phyloP scores from a whole-genome alignment of 352 stramenopile species.

The Globisporangium radiosum region DNA sequence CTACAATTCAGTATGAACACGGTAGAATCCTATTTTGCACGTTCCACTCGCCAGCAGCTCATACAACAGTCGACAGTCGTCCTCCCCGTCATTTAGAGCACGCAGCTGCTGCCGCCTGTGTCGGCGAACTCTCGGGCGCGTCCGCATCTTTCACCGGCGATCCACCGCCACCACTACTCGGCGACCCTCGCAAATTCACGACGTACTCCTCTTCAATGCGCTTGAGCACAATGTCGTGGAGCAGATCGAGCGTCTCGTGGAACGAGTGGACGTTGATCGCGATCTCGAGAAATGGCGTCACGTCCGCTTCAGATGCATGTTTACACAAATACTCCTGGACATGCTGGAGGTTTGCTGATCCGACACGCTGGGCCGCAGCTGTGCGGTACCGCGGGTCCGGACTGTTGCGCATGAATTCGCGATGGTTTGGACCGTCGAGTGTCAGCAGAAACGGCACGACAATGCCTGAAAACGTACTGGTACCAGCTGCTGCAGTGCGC shows the following conservation, averaged over 20 bases:
- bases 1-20: too few relatives aligned
- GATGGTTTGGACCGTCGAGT: slow-evolving; percentile 57
- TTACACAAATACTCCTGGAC: slow-evolving; percentile 70
- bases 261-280: slow-evolving; percentile 83
- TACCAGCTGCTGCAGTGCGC: slow-evolving; percentile 11
- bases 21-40: too few relatives aligned
- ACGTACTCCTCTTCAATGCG: slow-evolving; percentile 79
- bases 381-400: slow-evolving; percentile 76
- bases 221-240: slow-evolving; percentile 83
- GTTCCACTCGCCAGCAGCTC: too few relatives aligned
- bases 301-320: slow-evolving; percentile 33
- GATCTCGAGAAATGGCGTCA: slow-evolving; percentile 71
- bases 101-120: too few relatives aligned
- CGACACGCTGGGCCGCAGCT: slow-evolving; percentile 29
- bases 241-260: slow-evolving; percentile 74
- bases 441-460: slow-evolving; percentile 76
- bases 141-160: too few relatives aligned
- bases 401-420: slow-evolving; percentile 78
- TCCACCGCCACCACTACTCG: too few relatives aligned
- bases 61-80: too few relatives aligned
- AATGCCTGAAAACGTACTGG: slow-evolving; percentile 48
- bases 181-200: slow-evolving; percentile 1
- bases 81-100: too few relatives aligned
- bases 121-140: too few relatives aligned
- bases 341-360: slow-evolving; percentile 70